Evolutionary conservation across 805 yeast genomes (phyloP).

Genomic region (Ogataea polymorpha): DNA sequence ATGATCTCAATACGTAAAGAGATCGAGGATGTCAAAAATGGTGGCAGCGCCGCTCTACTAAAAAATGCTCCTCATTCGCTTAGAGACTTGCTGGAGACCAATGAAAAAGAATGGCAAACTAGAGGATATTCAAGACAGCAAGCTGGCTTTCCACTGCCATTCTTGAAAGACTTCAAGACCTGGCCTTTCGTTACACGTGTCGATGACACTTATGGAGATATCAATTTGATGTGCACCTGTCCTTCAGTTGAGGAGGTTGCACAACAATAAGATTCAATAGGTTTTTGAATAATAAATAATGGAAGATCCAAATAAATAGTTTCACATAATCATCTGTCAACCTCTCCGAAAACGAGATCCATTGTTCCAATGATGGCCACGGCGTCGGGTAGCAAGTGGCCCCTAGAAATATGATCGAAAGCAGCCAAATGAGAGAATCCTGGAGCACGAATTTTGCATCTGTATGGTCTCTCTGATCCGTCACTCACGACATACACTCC

Average conservation of each 20-base stretch:
- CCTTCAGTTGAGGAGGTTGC: slow-evolving; percentile 79
- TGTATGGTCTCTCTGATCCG: slow-evolving; percentile 86
- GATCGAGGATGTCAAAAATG: slow-evolving; percentile 67
- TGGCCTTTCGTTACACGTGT: slow-evolving; percentile 96
- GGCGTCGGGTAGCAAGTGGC: slow-evolving; percentile 85
- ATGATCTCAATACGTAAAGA: slow-evolving; percentile 80
- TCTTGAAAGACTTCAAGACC: slow-evolving; percentile 69
- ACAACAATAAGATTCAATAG: slow-evolving; percentile 5
- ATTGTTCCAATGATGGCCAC: slow-evolving; percentile 93
- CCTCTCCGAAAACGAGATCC: slow-evolving; percentile 95
- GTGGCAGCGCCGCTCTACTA: slow-evolving; percentile 63
- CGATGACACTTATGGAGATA: slow-evolving; percentile 93
- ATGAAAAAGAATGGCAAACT: slow-evolving; percentile 66
- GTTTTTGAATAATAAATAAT: slow-evolving; percentile 1
- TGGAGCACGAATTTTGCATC: slow-evolving; percentile 92
- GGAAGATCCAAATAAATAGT: slow-evolving; percentile 2
- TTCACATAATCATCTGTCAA: slow-evolving; percentile 62
- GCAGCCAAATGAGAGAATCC: slow-evolving; percentile 90
- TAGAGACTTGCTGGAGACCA: slow-evolving; percentile 64
- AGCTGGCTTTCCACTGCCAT: slow-evolving; percentile 90
- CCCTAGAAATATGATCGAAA: slow-evolving; percentile 81
- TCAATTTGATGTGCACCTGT: slow-evolving; percentile 90
- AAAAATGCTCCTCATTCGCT: slow-evolving; percentile 92
- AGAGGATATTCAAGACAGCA: slow-evolving; percentile 90
- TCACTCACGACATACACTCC: slow-evolving; percentile 86